Base-by-base conservation (phyloP, 2,329 filamentous ascomycete genomes). In the Chaetomium strumarium region DNA sequence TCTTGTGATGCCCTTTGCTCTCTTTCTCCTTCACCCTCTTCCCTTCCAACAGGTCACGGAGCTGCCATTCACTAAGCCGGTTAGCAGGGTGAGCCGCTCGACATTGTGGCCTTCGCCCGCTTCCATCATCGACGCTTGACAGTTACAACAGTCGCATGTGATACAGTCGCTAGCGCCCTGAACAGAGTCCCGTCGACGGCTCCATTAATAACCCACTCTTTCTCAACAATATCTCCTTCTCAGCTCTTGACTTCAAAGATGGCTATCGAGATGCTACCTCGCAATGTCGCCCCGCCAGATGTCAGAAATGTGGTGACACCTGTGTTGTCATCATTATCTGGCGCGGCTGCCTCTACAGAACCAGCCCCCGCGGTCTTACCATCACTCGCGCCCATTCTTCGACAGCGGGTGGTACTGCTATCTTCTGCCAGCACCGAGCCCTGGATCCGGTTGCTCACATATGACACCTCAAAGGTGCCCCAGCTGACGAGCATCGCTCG, bases 391-490 rank as follows among this genome's bases (percentile, higher is more conserved):
- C 83, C 83, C 24, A 85, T 86, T 52, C 74, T 86, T 33, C 77
- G 83, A 40, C 83, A 86, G 63, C 74, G 83, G 53, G 80, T 86
- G 38, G 79, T 84, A 59, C 73, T 89, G 49, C 74, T 92, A 53
- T 79, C 84, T 1, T 71, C 76, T 1, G 69, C 76, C 45, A 77
- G 73, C 63, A 70, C 70, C n/a, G 81, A 85, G 34, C 81, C 85
- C 48, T 92, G 88, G 87, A 77, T 92, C 14, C 76, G 81, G 1
- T 74, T 91, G 31, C 75, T 92, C 20, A 85, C 81, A 64, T 91
- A 88, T 73, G 80, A 87, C 62, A 62, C 74, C 8, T 68, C 76
- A 57, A 76, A 77, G 57, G 73, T 75, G 3, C 71, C 79, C 40
- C 78, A 74, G 58, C 74, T 92, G 16, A 74, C 77, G n/a, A 73